Evolutionary conservation across 208 protist species (phyloP).

Genomic region (Histomonas meleagridis): DNA sequence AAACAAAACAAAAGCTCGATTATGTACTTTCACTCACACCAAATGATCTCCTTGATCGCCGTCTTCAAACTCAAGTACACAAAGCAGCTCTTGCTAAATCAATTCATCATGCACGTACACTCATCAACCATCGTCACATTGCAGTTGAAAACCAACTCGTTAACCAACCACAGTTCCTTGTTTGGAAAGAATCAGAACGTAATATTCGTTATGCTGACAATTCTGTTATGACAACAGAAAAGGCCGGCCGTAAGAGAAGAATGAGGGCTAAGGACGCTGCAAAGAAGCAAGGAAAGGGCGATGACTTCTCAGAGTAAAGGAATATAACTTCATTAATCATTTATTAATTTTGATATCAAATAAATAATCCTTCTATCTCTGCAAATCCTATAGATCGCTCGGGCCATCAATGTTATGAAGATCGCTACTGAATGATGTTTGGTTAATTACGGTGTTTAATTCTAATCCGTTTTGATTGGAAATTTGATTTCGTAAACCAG

Average conservation of each 20-base stretch:
- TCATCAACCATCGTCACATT: conserved; percentile 97
- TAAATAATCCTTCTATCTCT: no score
- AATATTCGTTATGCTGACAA: neutral
- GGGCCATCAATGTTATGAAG: no score
- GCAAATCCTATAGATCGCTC: no score
- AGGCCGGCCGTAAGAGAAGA: neutral
- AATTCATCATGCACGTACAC: conserved; percentile 96
- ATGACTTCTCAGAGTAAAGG: no score
- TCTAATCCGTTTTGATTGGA: no score
- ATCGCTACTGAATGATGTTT: no score
- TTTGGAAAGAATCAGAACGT: neutral
- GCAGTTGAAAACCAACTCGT: conserved; percentile 6
- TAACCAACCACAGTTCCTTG: conserved; percentile 27
- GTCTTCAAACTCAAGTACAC: conserved; percentile 96
- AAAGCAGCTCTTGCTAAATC: conserved; percentile 92
- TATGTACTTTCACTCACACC: conserved; percentile 94
- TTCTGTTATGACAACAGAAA: neutral
- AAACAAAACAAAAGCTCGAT: conserved; percentile 96
- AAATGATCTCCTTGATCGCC: conserved; percentile 95
- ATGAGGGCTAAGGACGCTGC: neutral
- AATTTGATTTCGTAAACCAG: neutral
- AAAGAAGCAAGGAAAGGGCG: no score
- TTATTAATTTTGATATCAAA: no score
- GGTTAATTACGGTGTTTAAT: no score
- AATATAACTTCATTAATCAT: no score